These are phyloP conservation scores for Microdochium bolleyi DNA, from an alignment of 2,329 filamentous ascomycete genomes.

Conservation along the genomic window DNA sequence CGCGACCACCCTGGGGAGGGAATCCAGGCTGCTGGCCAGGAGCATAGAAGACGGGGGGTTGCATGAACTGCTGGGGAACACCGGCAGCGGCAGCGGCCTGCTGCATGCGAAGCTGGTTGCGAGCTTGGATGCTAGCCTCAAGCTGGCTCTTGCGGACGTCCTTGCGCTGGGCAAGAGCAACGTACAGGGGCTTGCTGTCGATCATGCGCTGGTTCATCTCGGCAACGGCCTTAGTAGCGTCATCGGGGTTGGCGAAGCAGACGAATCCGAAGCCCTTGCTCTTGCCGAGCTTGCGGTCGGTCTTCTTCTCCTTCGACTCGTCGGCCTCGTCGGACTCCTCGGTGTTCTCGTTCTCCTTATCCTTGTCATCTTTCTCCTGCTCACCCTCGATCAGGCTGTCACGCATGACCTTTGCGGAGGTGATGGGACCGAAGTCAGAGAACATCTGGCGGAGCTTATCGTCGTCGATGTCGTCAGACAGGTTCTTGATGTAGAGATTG, in stretches of 20 bases:
- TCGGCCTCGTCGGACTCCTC: slow-evolving; percentile 38
- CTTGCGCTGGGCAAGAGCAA: slow-evolving; percentile 97
- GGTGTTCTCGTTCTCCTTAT: slow-evolving; percentile 40
- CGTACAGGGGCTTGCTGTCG: slow-evolving; percentile 92
- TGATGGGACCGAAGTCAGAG: slow-evolving; percentile 85
- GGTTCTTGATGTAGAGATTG: slow-evolving; percentile 99
- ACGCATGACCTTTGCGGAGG: slow-evolving; percentile 98
- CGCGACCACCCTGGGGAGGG: slow-evolving; percentile 56
- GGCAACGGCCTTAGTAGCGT: slow-evolving; percentile 96
- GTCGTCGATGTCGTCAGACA: slow-evolving; percentile 93
- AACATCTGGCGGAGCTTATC: slow-evolving; percentile 96
- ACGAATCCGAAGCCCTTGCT: slow-evolving; percentile 99
- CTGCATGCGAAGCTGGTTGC: slow-evolving; percentile 97
- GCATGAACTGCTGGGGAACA: slow-evolving; percentile 83
- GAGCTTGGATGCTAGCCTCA: slow-evolving; percentile 97
- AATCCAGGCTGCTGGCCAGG: slow-evolving; percentile 71
- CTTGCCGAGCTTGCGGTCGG: slow-evolving; percentile 75
- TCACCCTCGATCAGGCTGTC: slow-evolving; percentile 57
- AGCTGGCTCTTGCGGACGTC: slow-evolving; percentile 99
- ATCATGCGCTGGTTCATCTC: slow-evolving; percentile 99
- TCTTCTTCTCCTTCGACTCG: slow-evolving; percentile 54
- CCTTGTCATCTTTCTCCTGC: slow-evolving; percentile 43
- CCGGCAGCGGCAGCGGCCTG: slow-evolving; percentile 87
- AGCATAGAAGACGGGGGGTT: slow-evolving; percentile 85
- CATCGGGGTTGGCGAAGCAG: slow-evolving; percentile 99